A percentile compares a stretch with the other conserved stretches of the same genome.
phyloP scores from a whole-genome alignment of 495 filamentous ascomycete genomes.

The Aspergillus sparsus region DNA sequence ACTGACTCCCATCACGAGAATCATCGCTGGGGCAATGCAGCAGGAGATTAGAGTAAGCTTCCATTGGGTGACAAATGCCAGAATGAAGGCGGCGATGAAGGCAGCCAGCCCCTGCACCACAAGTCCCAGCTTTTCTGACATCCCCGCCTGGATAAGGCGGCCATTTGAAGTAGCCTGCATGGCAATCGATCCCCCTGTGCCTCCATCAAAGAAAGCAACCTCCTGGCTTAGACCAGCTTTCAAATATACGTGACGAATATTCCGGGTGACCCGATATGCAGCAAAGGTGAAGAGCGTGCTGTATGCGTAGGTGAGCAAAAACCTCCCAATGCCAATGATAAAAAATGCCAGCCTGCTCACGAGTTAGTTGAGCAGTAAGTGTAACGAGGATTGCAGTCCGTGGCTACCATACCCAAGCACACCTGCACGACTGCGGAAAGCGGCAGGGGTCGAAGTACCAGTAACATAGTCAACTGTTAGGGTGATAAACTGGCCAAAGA shows the following conservation, averaged over 20 bases:
- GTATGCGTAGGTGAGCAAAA: constrained; percentile 33
- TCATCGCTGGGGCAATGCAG: constrained; percentile 16
- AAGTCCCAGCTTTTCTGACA: constrained; percentile 37
- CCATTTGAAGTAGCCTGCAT: constrained; percentile 65
- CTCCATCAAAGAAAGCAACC: constrained; percentile 78
- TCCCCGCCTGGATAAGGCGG: constrained; percentile 34
- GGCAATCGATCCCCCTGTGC: constrained; percentile 77
- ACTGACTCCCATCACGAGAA: constrained; percentile 6
- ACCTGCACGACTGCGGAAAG: background rate
- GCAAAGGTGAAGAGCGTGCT: constrained; percentile 30
- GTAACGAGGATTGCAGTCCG: background rate
- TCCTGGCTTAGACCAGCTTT: constrained; percentile 74
- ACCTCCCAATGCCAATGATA: constrained; percentile 29
- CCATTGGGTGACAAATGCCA: constrained; percentile 35
- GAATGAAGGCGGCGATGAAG: constrained; percentile 35
- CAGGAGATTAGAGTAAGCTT: constrained; percentile 31
- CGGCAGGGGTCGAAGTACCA: background rate
- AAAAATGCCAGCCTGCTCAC: background rate
- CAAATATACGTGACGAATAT: constrained; percentile 73
- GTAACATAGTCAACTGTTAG: background rate
- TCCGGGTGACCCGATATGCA: constrained; percentile 66
- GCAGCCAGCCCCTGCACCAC: constrained; percentile 28
- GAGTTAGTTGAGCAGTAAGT: no score
- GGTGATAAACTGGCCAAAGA: background rate
- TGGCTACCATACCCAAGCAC: background rate